A percentile compares a stretch with the other conserved stretches of the same genome.
phyloP scores from a whole-genome alignment of 805 yeast genomes.

The Maudiozyma serrabonitensis region DNA sequence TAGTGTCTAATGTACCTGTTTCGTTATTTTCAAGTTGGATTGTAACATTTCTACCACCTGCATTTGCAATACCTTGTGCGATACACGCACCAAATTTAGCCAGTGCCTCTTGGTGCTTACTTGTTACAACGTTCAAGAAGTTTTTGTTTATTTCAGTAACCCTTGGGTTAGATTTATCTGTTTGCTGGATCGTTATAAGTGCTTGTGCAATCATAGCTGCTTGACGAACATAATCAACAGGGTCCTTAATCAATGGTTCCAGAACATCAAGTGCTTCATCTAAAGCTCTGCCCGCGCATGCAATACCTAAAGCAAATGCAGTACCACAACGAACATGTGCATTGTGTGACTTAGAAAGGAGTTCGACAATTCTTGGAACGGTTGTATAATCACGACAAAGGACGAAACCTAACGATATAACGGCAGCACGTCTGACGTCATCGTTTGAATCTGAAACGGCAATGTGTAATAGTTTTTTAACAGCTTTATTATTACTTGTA shows the following conservation, averaged over 20 bases:
- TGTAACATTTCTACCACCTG: constrained; percentile 97
- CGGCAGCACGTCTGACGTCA: constrained; percentile 95
- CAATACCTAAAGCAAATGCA: constrained; percentile 91
- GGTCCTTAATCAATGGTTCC: constrained; percentile 86
- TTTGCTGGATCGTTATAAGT: constrained; percentile 83
- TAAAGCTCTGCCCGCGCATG: constrained; percentile 91
- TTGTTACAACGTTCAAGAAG: constrained; percentile 64
- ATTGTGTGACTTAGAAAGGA: constrained; percentile 87
- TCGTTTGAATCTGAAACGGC: constrained; percentile 97
- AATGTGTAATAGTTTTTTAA: constrained; percentile 73
- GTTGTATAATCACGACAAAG: constrained; percentile 84
- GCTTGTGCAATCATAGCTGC: constrained; percentile 91
- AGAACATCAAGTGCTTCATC: constrained; percentile 84
- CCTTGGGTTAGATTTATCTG: constrained; percentile 71
- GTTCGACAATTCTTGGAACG: constrained; percentile 89
- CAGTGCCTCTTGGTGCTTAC: constrained; percentile 91
- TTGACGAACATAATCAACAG: constrained; percentile 95
- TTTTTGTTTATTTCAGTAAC: constrained; percentile 68
- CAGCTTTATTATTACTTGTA: constrained; percentile 83
- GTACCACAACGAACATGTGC: constrained; percentile 98
- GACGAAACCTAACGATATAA: constrained; percentile 82
- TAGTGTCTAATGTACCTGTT: constrained; percentile 81
- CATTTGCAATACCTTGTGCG: constrained; percentile 96
- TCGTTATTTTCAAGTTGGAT: constrained; percentile 80
- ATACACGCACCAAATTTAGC: constrained; percentile 96